Evolutionary conservation across 2,329 filamentous ascomycete genomes (phyloP), one percentile per base, ranked within the genome.

Genomic region (Lachnellula cervina): DNA sequence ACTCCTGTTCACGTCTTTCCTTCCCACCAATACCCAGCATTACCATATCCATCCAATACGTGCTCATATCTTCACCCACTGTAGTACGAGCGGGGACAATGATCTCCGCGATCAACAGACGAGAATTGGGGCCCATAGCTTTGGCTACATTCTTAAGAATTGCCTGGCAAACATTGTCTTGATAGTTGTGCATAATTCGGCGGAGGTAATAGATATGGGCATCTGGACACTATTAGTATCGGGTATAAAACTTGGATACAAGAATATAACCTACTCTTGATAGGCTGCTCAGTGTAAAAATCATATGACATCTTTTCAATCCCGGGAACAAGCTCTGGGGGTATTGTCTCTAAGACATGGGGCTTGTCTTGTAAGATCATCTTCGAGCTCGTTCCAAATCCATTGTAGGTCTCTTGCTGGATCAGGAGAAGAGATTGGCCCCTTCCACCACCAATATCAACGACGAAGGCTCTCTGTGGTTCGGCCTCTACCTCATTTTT

Each of bases 221-320:
- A 53, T 67, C 64, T 64, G 17, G 37, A 40, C 37, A 17, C n/a
- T 40, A 4, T 40, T 40, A 40, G 16, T 17, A 4, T 40, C n/a
- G 37, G 4, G 16, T 11, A 11, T 32, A 2, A 32, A 32, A 32
- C 28, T 11, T 32, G 49, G 9, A n/a, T 4, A 25, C 23, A 38
- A 21, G 23, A 34, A 11, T 9, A 21, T 5, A 9, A 47, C 52
- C 11, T 55, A 3, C 73, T 74, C 23, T 65, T 69, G 7, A 77
- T 58, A 0, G 72, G 73, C 51, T 77, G 74, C 5, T 69, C 66
- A 0, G 66, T 70, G 53, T 76, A 72, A 57, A 74, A 72, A 51
- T 76, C 70, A 55, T 76, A 68, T 2, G 62, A 58, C 51, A 66
- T 63, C 2, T 65, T 58, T 4, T 62, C 59, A 47, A 75, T 69